Conservation (phyloP, 108 stramenopile genomes). For the Aureococcus anophagefferens region DNA sequence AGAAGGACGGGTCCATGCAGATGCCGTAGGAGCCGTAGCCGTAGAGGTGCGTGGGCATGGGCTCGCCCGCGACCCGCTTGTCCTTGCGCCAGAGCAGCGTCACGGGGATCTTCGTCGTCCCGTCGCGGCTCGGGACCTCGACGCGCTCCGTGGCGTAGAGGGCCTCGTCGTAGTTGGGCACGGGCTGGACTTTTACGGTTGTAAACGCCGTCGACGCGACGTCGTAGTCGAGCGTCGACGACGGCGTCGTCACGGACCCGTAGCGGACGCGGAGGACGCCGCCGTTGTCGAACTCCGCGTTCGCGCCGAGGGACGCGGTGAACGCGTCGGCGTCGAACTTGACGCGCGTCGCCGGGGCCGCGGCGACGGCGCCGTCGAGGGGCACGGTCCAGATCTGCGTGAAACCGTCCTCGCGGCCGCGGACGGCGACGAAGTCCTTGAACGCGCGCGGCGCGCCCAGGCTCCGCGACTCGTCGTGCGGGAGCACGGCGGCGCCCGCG, state of each 20-base stretch:
- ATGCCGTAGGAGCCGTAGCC: conserved; percentile 87
- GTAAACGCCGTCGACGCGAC: conserved; percentile 30
- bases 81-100: conserved; percentile 71
- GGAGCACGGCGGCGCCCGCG: conserved; percentile 37
- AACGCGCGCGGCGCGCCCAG: conserved; percentile 48
- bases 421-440: conserved; percentile 42
- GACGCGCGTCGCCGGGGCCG: conserved; percentile 16
- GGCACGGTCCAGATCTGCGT: conserved; percentile 35
- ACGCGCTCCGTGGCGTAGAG: conserved; percentile 62
- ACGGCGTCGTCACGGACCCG: conserved; percentile 70
- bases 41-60: conserved; percentile 63
- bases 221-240: conserved; percentile 42
- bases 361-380: conserved; percentile 5
- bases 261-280: conserved; percentile 61
- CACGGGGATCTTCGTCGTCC: conserved; percentile 64
- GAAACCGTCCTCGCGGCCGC: conserved; percentile 31
- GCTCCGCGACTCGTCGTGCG: conserved; percentile 46
- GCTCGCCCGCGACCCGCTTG: conserved; percentile 19
- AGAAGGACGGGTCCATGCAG: conserved; percentile 75
- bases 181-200: conserved; percentile 60
- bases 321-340: conserved; percentile 70
- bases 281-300: conserved; percentile 57
- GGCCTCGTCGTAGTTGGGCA: conserved; percentile 69
- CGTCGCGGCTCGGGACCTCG: conserved; percentile 62
- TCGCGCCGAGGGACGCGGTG: conserved; percentile 49